A percentile compares a stretch with the other conserved stretches of the same genome.
Conservation (phyloP, 768 basidiomycete genomes). For the Tephrocybe sp. region DNA sequence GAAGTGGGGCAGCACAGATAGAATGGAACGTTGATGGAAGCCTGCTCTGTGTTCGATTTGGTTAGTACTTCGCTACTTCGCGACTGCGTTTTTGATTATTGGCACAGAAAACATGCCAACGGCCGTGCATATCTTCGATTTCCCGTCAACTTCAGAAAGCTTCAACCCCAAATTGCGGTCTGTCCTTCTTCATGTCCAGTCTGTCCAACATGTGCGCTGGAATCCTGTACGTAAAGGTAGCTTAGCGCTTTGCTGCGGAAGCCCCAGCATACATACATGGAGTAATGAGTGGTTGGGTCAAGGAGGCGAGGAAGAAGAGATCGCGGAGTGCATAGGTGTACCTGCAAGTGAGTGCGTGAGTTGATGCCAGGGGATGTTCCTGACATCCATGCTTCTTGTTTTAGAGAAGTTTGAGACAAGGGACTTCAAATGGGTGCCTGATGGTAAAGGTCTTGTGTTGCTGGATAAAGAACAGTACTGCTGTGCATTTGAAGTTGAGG, state of each 20-base stretch:
- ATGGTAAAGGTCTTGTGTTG: constrained; percentile 79
- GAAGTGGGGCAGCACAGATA: constrained; percentile 68
- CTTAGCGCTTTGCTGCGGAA: constrained; percentile 67
- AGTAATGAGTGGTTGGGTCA: constrained; percentile 79
- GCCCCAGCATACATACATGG: constrained; percentile 72
- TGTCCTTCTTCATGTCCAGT: constrained; percentile 63
- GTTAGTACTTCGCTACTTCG: constrained; percentile 33
- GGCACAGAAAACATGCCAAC: constrained; percentile 60
- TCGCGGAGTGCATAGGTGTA: constrained; percentile 89
- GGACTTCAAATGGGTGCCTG: constrained; percentile 79
- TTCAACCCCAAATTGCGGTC: constrained; percentile 63
- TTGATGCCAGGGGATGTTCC: constrained; percentile 9
- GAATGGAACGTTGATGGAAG: constrained; percentile 82
- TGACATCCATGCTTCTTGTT: constrained; percentile 8
- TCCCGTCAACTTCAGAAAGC: constrained; percentile 58
- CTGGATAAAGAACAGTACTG: constrained; percentile 82
- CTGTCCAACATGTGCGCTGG: constrained; percentile 73
- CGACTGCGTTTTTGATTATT: neutral
- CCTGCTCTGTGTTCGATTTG: constrained; percentile 72
- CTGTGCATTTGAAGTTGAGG: constrained; percentile 78
- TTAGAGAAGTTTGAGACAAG: constrained; percentile 70
- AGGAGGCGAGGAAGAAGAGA: constrained; percentile 60
- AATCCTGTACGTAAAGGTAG: constrained; percentile 81
- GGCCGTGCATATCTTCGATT: constrained; percentile 68
- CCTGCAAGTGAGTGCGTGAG: constrained; percentile 75